Percentiles rank a stretch among this genome's conserved stretches.
Conservation (phyloP, 1,139 yeast species). For the Diutina siamensis region DNA sequence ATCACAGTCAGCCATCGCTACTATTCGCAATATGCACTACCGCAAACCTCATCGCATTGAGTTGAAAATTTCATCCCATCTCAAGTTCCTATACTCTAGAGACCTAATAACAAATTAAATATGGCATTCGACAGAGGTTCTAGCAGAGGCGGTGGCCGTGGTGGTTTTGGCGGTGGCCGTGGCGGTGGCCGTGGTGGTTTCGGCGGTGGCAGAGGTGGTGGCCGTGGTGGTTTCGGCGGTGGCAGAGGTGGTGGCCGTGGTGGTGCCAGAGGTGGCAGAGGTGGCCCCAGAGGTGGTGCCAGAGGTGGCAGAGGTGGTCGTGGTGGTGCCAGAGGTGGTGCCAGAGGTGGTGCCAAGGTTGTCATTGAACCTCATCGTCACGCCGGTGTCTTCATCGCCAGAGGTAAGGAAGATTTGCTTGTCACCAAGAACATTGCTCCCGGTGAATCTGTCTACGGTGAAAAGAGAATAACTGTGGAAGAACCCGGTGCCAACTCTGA, state of each 20-base stretch:
- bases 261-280: slow-evolving; percentile 24
- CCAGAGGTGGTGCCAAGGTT: slow-evolving; percentile 82
- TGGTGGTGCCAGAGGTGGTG: slow-evolving; percentile 69
- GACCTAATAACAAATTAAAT: slow-evolving; percentile 8
- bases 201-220: slow-evolving; percentile 17
- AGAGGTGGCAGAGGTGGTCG: slow-evolving; percentile 12
- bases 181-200: slow-evolving; percentile 14
- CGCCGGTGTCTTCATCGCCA: slow-evolving; percentile 95
- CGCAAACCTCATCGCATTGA: slow-evolving; percentile 6
- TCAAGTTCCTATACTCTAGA: slow-evolving; percentile 3
- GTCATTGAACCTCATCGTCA: slow-evolving; percentile 98
- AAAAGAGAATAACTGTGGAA: slow-evolving; percentile 89
- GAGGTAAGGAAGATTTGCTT: slow-evolving; percentile 97
- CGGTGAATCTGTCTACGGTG: slow-evolving; percentile 97
- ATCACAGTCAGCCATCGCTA: not conserved
- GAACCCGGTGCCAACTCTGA: slow-evolving; percentile 62
- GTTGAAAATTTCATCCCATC: slow-evolving; percentile 3
- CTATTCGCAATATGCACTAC: not conserved
- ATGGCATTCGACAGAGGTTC: slow-evolving; percentile 22
- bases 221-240: slow-evolving; percentile 23
- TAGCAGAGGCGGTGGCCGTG: slow-evolving; percentile 15
- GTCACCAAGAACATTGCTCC: slow-evolving; percentile 96
- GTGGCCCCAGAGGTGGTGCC: slow-evolving; percentile 20
- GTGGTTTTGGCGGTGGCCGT: slow-evolving; percentile 10
- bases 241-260: slow-evolving; percentile 21